These are phyloP conservation scores for Aspergillus caelatus DNA, from an alignment of 2,329 filamentous ascomycete genomes.

Conservation along the genomic window DNA sequence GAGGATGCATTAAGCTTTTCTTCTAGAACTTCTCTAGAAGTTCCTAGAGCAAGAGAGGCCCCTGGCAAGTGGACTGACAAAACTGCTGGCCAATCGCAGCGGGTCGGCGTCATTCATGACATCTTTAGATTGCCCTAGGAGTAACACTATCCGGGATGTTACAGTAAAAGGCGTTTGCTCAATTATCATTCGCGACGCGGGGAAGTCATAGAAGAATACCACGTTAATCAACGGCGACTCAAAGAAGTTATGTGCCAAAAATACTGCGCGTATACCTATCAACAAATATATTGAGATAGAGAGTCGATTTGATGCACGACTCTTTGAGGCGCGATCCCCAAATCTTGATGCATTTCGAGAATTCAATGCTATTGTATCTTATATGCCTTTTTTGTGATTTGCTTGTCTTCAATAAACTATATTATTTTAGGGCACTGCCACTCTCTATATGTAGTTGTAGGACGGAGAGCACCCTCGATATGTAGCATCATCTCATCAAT, in stretches of 20 bases:
- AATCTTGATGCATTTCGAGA: not conserved
- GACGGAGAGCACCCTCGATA: not conserved
- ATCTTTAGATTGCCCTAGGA: not conserved
- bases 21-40: not conserved
- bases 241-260: not conserved
- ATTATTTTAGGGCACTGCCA: not conserved
- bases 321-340: not conserved
- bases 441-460: not conserved
- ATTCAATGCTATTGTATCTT: not conserved
- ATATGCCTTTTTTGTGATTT: not conserved
- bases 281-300: not conserved
- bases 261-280: not conserved
- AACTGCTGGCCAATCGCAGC: not conserved
- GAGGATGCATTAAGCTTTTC: slow-evolving; percentile 2
- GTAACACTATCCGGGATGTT: not conserved
- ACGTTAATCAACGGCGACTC: not conserved
- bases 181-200: not conserved
- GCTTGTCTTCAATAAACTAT: too few relatives aligned
- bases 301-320: not conserved
- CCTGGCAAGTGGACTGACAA: not conserved
- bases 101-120: not conserved
- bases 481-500: not conserved
- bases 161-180: not conserved
- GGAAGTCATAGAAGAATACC: not conserved
- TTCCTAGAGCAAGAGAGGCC: not conserved